A percentile compares a stretch with the other conserved stretches of the same genome.
These are phyloP conservation scores for Phytophthora citrophthora DNA, from an alignment of 352 stramenopile species.

Conservation along the genomic window DNA sequence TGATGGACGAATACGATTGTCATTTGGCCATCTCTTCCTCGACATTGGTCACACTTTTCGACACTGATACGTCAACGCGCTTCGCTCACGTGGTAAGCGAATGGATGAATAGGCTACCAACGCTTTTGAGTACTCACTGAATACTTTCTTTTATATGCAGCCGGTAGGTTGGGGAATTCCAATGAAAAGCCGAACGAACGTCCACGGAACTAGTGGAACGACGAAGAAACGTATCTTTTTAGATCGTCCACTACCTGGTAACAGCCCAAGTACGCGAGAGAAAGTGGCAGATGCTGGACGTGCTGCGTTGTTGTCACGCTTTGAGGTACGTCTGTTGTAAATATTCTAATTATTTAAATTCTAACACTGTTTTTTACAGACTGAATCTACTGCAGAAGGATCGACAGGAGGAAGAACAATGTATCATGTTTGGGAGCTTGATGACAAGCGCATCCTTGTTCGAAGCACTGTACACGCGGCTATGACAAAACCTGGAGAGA, in stretches of 20 bases:
- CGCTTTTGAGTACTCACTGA: too few species aligned
- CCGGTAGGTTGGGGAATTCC: slow-evolving; percentile 55
- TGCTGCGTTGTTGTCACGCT: slow-evolving; percentile 27
- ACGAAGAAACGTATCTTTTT: slow-evolving; percentile 65
- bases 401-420: slow-evolving; percentile 34
- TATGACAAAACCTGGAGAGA: slow-evolving; percentile 9
- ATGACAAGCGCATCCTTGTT: slow-evolving; percentile 62
- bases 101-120: not conserved
- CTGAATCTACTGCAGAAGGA: slow-evolving; percentile 26
- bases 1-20: slow-evolving; percentile 77
- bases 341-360: not conserved
- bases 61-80: slow-evolving; percentile 44
- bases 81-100: slow-evolving; percentile 38
- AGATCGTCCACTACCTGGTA: slow-evolving; percentile 48
- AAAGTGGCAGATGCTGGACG: slow-evolving; percentile 38
- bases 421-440: slow-evolving; percentile 78
- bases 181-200: slow-evolving; percentile 57
- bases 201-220: slow-evolving; percentile 22
- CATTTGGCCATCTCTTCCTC: slow-evolving; percentile 76
- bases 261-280: slow-evolving; percentile 35
- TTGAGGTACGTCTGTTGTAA: slow-evolving; percentile 33
- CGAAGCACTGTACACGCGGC: slow-evolving; percentile 50
- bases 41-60: slow-evolving; percentile 75
- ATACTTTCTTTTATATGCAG: slow-evolving; percentile 19
- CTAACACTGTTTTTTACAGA: slow-evolving; percentile 5